phyloP scores from a whole-genome alignment of 1,284 basidiomycete species.

The Jaminaea rosea region DNA sequence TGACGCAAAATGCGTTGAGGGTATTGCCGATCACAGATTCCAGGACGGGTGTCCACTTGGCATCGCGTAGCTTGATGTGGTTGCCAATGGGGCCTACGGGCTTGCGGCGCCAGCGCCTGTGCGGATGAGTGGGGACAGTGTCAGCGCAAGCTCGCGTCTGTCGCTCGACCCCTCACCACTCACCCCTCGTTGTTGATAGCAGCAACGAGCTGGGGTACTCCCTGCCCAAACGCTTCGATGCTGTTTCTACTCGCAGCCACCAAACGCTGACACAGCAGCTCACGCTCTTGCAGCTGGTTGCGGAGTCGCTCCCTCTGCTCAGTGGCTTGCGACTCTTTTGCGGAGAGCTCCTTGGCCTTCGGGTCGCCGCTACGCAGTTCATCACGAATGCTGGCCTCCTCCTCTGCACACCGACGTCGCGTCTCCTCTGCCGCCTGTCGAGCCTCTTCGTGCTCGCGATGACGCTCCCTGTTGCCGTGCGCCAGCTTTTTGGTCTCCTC shows the following conservation, averaged over 20 bases:
- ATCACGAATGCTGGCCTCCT: background rate
- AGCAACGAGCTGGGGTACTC: constrained; percentile 26
- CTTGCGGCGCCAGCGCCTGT: constrained; percentile 44
- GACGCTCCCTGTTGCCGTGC: constrained; percentile 30
- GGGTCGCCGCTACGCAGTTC: background rate
- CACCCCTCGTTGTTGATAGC: constrained; percentile 52
- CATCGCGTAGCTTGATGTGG: constrained; percentile 69
- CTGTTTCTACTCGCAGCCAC: constrained; percentile 12
- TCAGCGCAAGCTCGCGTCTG: too few relatives aligned
- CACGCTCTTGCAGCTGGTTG: background rate
- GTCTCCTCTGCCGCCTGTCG: constrained; percentile 16
- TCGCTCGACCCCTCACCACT: too few relatives aligned
- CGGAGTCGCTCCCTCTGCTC: background rate
- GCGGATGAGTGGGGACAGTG: too few relatives aligned
- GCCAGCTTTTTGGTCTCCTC: constrained; percentile 31
- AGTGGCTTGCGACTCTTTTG: background rate
- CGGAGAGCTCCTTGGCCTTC: background rate
- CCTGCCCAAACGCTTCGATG: constrained; percentile 29
- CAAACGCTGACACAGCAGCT: background rate
- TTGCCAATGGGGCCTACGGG: constrained; percentile 66
- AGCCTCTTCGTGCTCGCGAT: constrained; percentile 19
- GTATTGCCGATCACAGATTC: constrained; percentile 58
- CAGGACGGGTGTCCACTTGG: constrained; percentile 61
- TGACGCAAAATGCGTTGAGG: constrained; percentile 70
- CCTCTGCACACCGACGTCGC: constrained; percentile 10